Percentiles rank a stretch among this genome's conserved stretches.
Conservation (phyloP, 495 filamentous ascomycete species). For the Viridothelium virens region DNA sequence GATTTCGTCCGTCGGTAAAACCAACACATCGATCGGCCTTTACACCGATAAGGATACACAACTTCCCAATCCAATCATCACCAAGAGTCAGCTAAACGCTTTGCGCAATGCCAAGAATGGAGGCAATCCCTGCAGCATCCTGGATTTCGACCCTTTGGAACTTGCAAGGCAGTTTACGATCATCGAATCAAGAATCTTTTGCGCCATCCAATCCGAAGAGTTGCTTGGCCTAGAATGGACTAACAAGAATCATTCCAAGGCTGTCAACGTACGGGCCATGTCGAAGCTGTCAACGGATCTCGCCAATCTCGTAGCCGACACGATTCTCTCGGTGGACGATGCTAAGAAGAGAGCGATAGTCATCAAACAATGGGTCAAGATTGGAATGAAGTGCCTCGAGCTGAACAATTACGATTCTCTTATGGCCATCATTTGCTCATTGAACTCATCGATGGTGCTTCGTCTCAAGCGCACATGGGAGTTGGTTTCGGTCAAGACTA, state of each 20-base stretch:
- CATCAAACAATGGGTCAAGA: constrained; percentile 99
- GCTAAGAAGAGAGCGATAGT: constrained; percentile 80
- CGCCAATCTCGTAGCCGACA: constrained; percentile 91
- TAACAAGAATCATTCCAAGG: constrained; percentile 67
- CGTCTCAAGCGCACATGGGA: constrained; percentile 96
- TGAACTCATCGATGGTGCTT: constrained; percentile 84
- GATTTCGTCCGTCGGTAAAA: constrained; percentile 83
- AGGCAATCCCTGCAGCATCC: constrained; percentile 60
- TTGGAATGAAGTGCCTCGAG: constrained; percentile 75
- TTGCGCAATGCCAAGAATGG: constrained; percentile 68
- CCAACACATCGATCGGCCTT: constrained; percentile 62
- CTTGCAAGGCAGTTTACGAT: constrained; percentile 88
- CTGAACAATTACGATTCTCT: constrained; percentile 94
- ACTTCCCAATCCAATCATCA: constrained; percentile 59
- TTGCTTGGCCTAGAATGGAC: constrained; percentile 92
- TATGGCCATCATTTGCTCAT: constrained; percentile 91
- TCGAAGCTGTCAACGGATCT: constrained; percentile 85
- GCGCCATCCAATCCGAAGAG: constrained; percentile 85
- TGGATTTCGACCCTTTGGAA: constrained; percentile 91
- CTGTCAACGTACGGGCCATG: constrained; percentile 93
- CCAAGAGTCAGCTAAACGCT: constrained; percentile 65
- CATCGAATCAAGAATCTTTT: constrained; percentile 89
- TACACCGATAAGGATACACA: constrained; percentile 58
- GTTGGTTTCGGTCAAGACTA: constrained; percentile 74
- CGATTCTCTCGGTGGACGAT: constrained; percentile 77